These are phyloP conservation scores for Solanum boliviense DNA, from an alignment of 257 asterid species.

Conservation along the genomic window DNA sequence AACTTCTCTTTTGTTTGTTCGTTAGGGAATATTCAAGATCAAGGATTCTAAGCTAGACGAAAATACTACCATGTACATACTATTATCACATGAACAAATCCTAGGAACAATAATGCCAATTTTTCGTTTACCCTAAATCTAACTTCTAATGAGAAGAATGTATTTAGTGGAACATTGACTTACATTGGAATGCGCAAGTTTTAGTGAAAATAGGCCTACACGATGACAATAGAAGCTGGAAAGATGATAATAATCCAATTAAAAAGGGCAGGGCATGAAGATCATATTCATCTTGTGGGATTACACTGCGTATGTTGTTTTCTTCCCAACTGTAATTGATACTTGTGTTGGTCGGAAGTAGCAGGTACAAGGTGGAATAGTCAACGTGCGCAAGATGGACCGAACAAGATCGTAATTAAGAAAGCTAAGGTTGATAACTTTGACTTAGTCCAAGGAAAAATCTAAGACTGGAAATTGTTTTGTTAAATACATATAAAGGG, in stretches of 20 bases:
- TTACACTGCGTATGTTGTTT: background rate
- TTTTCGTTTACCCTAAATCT: background rate
- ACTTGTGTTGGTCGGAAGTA: background rate
- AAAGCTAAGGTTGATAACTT: background rate
- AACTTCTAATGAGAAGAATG: background rate
- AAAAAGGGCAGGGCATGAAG: background rate
- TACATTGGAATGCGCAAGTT: background rate
- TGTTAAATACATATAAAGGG: background rate
- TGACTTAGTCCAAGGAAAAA: background rate
- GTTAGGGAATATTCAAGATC: background rate
- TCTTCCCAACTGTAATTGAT: background rate
- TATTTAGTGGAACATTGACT: background rate
- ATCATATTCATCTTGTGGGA: background rate
- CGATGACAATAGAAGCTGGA: background rate
- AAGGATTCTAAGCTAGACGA: background rate
- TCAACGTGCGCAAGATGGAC: background rate
- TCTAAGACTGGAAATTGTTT: background rate
- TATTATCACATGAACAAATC: background rate
- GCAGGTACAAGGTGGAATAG: background rate
- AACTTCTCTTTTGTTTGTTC: background rate
- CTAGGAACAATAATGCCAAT: background rate
- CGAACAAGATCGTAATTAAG: background rate
- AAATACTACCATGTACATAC: background rate
- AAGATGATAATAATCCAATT: background rate
- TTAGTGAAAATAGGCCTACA: background rate